A percentile compares a stretch with the other conserved stretches of the same genome.
phyloP scores from a whole-genome alignment of 306 rosid genomes.

The Quercus ilex region DNA sequence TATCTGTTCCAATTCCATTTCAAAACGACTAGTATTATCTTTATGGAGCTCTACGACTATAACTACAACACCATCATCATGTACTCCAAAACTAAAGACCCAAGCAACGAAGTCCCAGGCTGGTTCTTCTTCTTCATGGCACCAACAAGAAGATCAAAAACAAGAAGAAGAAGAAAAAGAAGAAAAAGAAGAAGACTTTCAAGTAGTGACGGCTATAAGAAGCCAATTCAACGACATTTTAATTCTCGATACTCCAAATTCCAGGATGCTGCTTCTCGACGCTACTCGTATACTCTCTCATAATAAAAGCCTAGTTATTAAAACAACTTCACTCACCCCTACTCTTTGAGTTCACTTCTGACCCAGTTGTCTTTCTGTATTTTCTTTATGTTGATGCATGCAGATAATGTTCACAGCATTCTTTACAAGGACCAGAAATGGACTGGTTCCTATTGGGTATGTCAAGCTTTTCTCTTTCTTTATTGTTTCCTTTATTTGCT shows the following conservation, averaged over 20 bases:
- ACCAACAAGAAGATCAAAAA: background rate
- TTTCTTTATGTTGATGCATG: constrained; percentile 13
- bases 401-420: constrained; percentile 86
- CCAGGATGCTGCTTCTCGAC: constrained; percentile 85
- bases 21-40: background rate
- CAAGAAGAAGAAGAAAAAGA: constrained; percentile 11
- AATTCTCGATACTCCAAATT: constrained; percentile 59
- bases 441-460: constrained; percentile 87
- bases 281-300: constrained; percentile 41
- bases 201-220: constrained; percentile 39
- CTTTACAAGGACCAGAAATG: constrained; percentile 70
- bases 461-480: constrained; percentile 2
- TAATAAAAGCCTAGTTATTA: background rate
- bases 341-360: background rate
- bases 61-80: background rate
- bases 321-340: background rate
- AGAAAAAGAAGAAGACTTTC: constrained; percentile 50
- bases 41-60: background rate
- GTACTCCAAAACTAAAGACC: background rate
- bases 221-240: constrained; percentile 65
- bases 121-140: constrained; percentile 7
- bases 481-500: background rate
- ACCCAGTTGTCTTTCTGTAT: background rate
- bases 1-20: background rate
- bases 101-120: background rate